phyloP scores from a whole-genome alignment of 768 basidiomycete genomes.

The Bullera alba region DNA sequence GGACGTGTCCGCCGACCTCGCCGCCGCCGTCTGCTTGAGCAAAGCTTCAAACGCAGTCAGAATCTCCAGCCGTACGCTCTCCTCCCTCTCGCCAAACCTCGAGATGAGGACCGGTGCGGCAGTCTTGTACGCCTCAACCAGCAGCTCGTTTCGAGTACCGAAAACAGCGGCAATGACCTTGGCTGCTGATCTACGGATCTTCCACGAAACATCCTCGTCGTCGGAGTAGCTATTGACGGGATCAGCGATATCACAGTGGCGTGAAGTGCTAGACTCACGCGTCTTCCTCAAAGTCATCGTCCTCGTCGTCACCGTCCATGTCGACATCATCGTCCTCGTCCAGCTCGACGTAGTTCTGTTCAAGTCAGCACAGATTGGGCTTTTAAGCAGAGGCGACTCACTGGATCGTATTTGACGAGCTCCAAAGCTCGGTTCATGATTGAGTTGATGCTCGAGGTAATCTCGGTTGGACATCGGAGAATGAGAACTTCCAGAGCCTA shows the following conservation, averaged over 20 bases:
- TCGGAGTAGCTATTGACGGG: conserved; percentile 68
- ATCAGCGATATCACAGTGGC: neutral
- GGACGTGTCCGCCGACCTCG: conserved; percentile 50
- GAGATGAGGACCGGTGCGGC: conserved; percentile 85
- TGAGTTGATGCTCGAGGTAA: conserved; percentile 61
- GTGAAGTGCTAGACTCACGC: conserved; percentile 52
- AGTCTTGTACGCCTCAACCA: conserved; percentile 68
- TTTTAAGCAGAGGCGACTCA: conserved; percentile 47
- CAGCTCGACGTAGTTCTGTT: conserved; percentile 65
- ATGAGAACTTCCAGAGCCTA: conserved; percentile 83
- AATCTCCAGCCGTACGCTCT: conserved; percentile 85
- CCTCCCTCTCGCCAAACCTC: conserved; percentile 88
- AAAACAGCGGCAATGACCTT: conserved; percentile 81
- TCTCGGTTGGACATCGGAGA: conserved; percentile 74
- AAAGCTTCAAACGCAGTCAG: conserved; percentile 79
- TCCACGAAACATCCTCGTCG: conserved; percentile 97
- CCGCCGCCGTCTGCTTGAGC: conserved; percentile 68
- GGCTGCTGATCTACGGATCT: conserved; percentile 86
- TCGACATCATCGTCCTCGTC: conserved; percentile 51
- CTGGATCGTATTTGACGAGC: conserved; percentile 89
- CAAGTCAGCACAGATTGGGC: conserved; percentile 1
- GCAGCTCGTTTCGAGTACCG: conserved; percentile 80
- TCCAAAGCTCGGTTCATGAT: conserved; percentile 67
- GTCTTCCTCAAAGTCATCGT: conserved; percentile 71
- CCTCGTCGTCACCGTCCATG: conserved; percentile 56